Base-by-base conservation (phyloP, 306 rosid genomes). In the Vigna trinervia region DNA sequence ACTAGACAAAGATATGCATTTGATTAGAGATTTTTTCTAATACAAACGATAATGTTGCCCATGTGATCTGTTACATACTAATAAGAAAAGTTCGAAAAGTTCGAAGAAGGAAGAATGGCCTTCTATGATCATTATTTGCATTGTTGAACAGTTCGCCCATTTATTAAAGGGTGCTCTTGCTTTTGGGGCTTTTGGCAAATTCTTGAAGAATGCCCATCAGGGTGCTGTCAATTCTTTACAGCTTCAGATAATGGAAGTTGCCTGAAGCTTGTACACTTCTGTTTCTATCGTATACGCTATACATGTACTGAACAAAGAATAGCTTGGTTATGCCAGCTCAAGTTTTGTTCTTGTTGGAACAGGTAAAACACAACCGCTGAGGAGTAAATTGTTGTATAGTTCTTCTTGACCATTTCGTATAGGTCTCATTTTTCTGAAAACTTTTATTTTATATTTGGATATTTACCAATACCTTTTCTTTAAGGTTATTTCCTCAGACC, bases 261-360 rank as follows among this genome's bases (percentile, higher is more conserved):
- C 60, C 47, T 17, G 79, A 75, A 60, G 71, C 48, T 62, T 75
- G 71, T 75, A 48, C 14, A 12, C 23, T 30, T 61, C 50, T 2
- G 2, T 17, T 62, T 75, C 79, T 75, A 32, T 13, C 28, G 10
- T 61, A n/a, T 17, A 32, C 36, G 17, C 19, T 61, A n/a, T 17
- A 12, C 23, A 30, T 17, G 61, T 26, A n/a, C 17, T 28, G 69
- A 60, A 9, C 45, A 46, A 75, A 47, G 56, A 51, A 39, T 73
- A 22, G 22, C 53, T 56, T 72, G 77, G 41, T 53, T 56, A 20
- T 72, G 54, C 26, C 20, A 22, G 12, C 67, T 57, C 56, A 20
- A 57, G 41, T 54, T 54, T 56, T 34, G 53, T 54, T 56, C 66
- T 12, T 38, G 12, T 38, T 72, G 67, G 77, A 73, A 57, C n/a